Evolutionary conservation across 2,329 filamentous ascomycete genomes (phyloP).

Genomic region (Stemphylium beticola): DNA sequence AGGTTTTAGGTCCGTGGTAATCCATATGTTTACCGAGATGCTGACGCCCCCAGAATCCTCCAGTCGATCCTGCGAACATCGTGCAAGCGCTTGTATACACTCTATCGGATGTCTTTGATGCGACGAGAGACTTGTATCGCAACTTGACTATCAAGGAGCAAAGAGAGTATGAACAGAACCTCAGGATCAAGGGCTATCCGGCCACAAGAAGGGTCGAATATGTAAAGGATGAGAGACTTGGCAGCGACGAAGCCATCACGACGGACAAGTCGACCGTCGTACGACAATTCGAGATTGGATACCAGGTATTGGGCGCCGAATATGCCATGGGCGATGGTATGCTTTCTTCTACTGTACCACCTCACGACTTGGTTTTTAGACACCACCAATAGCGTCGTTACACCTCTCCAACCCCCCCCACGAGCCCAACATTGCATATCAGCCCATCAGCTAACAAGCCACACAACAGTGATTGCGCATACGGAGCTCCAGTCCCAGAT

Average conservation of each 20-base stretch:
- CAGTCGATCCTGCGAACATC: conserved; percentile 35
- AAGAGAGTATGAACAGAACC: conserved; percentile 38
- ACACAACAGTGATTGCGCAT: conserved; percentile 36
- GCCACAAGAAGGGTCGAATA: conserved; percentile 34
- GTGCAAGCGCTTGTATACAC: conserved; percentile 42
- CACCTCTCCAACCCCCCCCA: neutral
- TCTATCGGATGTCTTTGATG: conserved; percentile 45
- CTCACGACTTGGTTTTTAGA: neutral
- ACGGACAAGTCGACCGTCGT: conserved; percentile 43
- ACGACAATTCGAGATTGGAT: conserved; percentile 38
- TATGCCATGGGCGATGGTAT: conserved; percentile 46
- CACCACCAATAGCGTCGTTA: neutral
- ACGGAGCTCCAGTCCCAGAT: conserved; percentile 44
- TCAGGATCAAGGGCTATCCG: conserved; percentile 40
- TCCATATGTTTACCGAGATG: neutral
- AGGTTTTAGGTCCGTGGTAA: conserved; percentile 14
- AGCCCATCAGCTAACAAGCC: neutral
- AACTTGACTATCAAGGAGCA: conserved; percentile 42
- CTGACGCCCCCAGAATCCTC: conserved; percentile 30
- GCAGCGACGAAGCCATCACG: conserved; percentile 37
- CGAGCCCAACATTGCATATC: neutral
- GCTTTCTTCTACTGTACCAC: neutral
- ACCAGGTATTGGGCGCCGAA: conserved; percentile 33
- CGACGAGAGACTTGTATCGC: conserved; percentile 40
- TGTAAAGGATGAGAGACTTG: conserved; percentile 33